phyloP scores from a whole-genome alignment of 108 stramenopile species.

The Skeletonema marinoi region DNA sequence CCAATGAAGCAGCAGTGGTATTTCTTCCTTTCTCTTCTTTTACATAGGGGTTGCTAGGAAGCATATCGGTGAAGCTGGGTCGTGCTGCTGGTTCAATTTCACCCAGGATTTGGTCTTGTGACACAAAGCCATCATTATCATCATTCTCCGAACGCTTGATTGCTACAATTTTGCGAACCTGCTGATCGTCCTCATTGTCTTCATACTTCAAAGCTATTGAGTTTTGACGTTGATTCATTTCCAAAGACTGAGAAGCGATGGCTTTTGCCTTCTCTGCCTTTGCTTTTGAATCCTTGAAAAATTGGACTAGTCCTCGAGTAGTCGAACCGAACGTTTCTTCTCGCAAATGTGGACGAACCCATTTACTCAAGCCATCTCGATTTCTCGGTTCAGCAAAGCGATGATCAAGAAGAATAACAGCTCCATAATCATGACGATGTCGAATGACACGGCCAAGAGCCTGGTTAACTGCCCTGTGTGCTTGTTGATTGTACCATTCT shows the following conservation, averaged over 20 bases:
- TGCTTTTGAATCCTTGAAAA: conserved; percentile 65
- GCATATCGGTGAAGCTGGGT: background rate
- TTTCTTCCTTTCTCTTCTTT: background rate
- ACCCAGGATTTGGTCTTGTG: conserved; percentile 1
- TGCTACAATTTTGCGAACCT: background rate
- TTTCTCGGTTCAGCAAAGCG: conserved; percentile 86
- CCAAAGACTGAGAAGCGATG: conserved; percentile 10
- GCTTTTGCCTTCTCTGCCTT: conserved; percentile 49
- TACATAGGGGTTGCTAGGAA: background rate
- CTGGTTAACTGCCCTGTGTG: conserved; percentile 97
- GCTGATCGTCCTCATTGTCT: background rate
- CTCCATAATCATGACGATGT: conserved; percentile 96
- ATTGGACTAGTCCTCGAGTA: conserved; percentile 56
- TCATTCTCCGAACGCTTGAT: conserved; percentile 20
- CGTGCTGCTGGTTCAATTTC: background rate
- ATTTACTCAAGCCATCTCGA: conserved; percentile 77
- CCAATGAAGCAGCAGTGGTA: conserved; percentile 2
- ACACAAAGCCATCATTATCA: background rate
- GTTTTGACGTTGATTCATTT: conserved; percentile 46
- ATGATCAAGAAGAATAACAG: conserved; percentile 92
- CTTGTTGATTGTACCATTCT: conserved; percentile 98
- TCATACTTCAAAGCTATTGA: conserved; percentile 14
- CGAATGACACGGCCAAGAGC: conserved; percentile 98
- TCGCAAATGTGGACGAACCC: conserved; percentile 78
- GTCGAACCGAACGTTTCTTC: conserved; percentile 76